These are phyloP conservation scores for Teratosphaeria epicoccoides DNA, from an alignment of 2,329 filamentous ascomycete species.

Conservation along the genomic window DNA sequence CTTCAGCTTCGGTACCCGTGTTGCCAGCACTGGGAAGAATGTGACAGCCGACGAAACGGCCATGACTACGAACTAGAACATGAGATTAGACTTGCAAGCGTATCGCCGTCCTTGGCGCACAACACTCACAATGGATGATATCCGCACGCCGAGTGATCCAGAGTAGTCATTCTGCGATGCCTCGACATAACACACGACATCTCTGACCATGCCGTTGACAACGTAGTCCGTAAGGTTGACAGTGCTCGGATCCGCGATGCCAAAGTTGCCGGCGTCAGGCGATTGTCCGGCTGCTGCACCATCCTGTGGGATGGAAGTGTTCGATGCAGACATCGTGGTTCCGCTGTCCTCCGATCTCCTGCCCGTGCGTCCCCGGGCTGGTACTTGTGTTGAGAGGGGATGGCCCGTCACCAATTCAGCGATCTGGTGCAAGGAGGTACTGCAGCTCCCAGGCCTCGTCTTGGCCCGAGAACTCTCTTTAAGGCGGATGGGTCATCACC, in stretches of 20 bases:
- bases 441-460: too few species aligned
- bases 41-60: slow-evolving; percentile 32
- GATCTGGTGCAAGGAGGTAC: too few species aligned
- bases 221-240: slow-evolving; percentile 4
- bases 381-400: background rate
- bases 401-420: background rate
- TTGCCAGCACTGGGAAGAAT: slow-evolving; percentile 39
- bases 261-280: background rate
- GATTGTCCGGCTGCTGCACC: background rate
- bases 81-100: background rate
- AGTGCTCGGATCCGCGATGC: background rate
- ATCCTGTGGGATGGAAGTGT: background rate
- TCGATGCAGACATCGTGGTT: background rate
- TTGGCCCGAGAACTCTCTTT: too few species aligned
- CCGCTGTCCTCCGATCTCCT: background rate
- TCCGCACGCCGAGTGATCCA: slow-evolving; percentile 36
- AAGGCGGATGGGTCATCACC: too few species aligned
- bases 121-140: slow-evolving; percentile 26
- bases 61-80: slow-evolving; percentile 25
- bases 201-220: slow-evolving; percentile 13
- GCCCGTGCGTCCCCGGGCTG: background rate
- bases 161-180: slow-evolving; percentile 43
- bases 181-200: slow-evolving; percentile 43
- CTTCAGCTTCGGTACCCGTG: slow-evolving; percentile 26
- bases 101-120: background rate